These are phyloP conservation scores for Erigeron canadensis DNA, from an alignment of 129 eudicot genomes.

Conservation along the genomic window DNA sequence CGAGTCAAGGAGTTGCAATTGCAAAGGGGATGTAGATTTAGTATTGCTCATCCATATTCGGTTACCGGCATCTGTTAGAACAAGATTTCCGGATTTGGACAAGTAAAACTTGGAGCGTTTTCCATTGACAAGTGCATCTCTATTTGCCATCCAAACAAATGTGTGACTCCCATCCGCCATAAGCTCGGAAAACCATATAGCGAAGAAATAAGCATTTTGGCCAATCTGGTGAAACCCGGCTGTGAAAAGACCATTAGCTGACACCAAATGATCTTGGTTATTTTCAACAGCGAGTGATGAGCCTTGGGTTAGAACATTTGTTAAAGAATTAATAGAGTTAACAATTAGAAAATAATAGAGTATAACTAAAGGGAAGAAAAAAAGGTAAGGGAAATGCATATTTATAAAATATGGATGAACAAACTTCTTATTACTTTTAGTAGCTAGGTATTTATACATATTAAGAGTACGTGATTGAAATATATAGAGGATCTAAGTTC, in stretches of 20 bases:
- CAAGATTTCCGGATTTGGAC: conserved; percentile 32
- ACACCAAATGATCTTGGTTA: conserved; percentile 20
- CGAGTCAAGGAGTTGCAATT: conserved; percentile 28
- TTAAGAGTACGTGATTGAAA: background rate
- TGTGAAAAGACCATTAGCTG: conserved; percentile 37
- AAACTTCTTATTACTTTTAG: background rate
- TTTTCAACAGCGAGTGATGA: conserved; percentile 37
- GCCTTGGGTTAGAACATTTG: conserved; percentile 18
- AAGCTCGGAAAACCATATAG: conserved; percentile 40
- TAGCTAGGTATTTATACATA: background rate
- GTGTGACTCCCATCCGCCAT: conserved; percentile 9
- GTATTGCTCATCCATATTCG: conserved; percentile 36
- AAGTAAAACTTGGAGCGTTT: conserved; percentile 30
- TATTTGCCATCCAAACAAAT: conserved; percentile 44
- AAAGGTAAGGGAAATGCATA: background rate
- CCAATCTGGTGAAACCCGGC: conserved; percentile 46
- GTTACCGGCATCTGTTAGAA: conserved; percentile 26
- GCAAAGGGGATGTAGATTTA: conserved; percentile 11
- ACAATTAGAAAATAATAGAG: background rate
- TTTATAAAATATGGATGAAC: background rate
- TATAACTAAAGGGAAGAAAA: background rate
- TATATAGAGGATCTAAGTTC: too few relatives aligned
- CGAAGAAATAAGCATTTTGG: conserved; percentile 38
- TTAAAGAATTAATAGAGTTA: background rate
- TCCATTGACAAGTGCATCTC: conserved; percentile 44